Conservation (phyloP, 1,284 basidiomycete genomes). For the Flammula alnicola region DNA sequence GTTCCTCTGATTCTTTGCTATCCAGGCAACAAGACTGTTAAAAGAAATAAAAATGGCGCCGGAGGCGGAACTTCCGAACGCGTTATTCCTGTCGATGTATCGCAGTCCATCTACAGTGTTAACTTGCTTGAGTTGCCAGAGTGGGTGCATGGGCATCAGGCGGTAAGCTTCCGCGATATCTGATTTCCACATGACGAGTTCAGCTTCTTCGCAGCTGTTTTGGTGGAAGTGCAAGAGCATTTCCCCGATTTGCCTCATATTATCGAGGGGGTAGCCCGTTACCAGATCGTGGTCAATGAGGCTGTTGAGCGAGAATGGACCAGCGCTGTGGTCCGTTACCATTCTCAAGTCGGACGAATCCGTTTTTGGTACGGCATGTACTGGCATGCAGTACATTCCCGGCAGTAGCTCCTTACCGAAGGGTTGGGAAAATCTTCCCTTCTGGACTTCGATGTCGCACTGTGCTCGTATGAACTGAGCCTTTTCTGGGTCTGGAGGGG, state of each 20-base stretch:
- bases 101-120: too few species aligned
- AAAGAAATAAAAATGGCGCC: too few species aligned
- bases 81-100: too few species aligned
- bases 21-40: too few species aligned
- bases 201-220: too few species aligned
- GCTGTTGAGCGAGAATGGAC: slow-evolving; percentile 35
- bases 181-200: too few species aligned
- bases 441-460: slow-evolving; percentile 31
- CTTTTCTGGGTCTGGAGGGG: neutral
- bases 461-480: slow-evolving; percentile 30
- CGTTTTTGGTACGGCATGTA: slow-evolving; percentile 43
- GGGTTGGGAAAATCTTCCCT: slow-evolving; percentile 34
- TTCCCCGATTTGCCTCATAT: slow-evolving; percentile 8
- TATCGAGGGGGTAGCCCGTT: slow-evolving; percentile 14
- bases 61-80: too few species aligned
- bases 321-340: slow-evolving; percentile 42
- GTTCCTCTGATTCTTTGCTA: neutral
- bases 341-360: slow-evolving; percentile 36
- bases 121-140: too few species aligned
- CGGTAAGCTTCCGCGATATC: too few species aligned
- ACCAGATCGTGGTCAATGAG: slow-evolving; percentile 6
- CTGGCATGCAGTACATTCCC: slow-evolving; percentile 27
- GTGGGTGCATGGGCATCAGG: too few species aligned
- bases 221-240: slow-evolving; percentile 5
- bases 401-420: slow-evolving; percentile 41